Evolutionary conservation across 805 yeast genomes (phyloP).

Genomic region (Lachancea cidri): DNA sequence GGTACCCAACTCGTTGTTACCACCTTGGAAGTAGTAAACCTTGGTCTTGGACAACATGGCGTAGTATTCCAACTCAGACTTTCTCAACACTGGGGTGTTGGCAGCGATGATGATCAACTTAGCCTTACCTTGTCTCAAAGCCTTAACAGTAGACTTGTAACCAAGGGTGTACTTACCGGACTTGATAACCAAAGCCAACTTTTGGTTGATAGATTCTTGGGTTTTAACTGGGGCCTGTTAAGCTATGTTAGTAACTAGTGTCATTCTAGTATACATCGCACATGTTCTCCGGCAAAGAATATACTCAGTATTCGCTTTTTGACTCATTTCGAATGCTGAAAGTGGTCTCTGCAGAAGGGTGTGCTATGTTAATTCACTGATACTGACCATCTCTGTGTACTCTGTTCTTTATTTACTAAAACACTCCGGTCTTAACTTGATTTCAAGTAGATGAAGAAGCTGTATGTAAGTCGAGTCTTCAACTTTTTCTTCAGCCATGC

Average conservation of each 20-base stretch:
- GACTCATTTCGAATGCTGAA: neutral
- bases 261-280: neutral
- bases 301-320: neutral
- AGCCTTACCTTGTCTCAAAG: slow-evolving; percentile 98
- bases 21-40: slow-evolving; percentile 98
- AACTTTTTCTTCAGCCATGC: neutral
- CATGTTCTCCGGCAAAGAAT: neutral
- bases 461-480: neutral
- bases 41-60: slow-evolving; percentile 98
- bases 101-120: slow-evolving; percentile 97
- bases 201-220: slow-evolving; percentile 94
- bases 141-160: slow-evolving; percentile 97
- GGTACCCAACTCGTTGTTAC: slow-evolving; percentile 99
- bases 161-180: slow-evolving; percentile 99
- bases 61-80: slow-evolving; percentile 99
- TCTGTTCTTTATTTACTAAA: slow-evolving; percentile 21
- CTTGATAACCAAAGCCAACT: slow-evolving; percentile 96
- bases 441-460: neutral
- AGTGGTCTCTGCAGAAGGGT: neutral
- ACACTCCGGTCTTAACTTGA: slow-evolving; percentile 87
- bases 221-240: slow-evolving; percentile 86
- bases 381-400: slow-evolving; percentile 98
- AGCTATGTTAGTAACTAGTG: slow-evolving; percentile 5
- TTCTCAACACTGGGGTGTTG: slow-evolving; percentile 99
- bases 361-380: slow-evolving; percentile 14